phyloP scores from a whole-genome alignment of 2,329 filamentous ascomycete genomes.

The Trichoderma brevicompactum region DNA sequence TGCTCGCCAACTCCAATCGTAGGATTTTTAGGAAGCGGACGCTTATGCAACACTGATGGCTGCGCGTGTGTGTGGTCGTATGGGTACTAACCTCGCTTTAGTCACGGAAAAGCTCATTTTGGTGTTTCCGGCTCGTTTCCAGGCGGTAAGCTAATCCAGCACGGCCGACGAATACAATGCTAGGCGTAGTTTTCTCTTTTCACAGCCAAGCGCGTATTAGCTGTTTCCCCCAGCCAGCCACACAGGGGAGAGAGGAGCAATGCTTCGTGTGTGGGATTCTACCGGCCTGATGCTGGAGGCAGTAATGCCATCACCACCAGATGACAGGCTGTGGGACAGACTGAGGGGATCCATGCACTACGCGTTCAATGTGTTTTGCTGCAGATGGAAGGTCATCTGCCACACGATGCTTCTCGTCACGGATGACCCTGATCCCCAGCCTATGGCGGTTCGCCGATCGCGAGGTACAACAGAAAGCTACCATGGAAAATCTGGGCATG shows the following conservation, averaged over 20 bases:
- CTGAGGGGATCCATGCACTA: background rate
- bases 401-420: background rate
- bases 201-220: conserved; percentile 11
- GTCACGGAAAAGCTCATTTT: background rate
- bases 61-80: background rate
- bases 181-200: conserved; percentile 23
- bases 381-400: background rate
- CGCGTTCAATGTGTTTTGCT: background rate
- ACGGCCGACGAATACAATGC: conserved; percentile 11
- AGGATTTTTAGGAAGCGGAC: conserved; percentile 16
- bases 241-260: background rate
- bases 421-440: background rate
- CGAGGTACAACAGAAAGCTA: background rate
- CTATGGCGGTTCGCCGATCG: background rate
- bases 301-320: no score
- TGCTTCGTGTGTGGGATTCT: background rate
- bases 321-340: no score
- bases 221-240: background rate
- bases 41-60: conserved; percentile 8
- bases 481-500: background rate
- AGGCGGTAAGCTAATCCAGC: background rate
- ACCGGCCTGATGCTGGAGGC: background rate
- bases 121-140: conserved; percentile 11
- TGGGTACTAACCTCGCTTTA: conserved; percentile 5
- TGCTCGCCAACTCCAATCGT: conserved; percentile 6